Evolutionary conservation across 495 filamentous ascomycete genomes (phyloP), one percentile per base, ranked within the genome.

Genomic region (Peziza echinospora): DNA sequence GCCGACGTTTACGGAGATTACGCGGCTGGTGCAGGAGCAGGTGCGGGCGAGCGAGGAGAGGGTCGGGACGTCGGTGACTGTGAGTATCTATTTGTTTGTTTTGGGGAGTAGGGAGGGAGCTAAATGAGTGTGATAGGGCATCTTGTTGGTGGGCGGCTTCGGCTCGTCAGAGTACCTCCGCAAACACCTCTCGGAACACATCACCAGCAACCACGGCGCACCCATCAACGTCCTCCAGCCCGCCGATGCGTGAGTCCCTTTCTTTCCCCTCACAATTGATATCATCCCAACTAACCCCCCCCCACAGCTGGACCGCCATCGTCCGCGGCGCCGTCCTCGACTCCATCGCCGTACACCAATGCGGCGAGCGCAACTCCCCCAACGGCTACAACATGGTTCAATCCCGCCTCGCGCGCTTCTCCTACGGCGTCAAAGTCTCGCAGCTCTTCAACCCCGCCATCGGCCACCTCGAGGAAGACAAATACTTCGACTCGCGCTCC

Each of bases 61-160:
- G 47, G 72, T 72, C 19, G 76, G 16, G 16, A 9, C 73, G 19
- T 61, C 71, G 39, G 78, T 82, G 5, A 76, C 71, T 26, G 67
- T 40, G 67, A 64, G 43, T n/a, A n/a, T n/a, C n/a, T n/a, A n/a
- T n/a, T n/a, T n/a, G n/a, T n/a, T n/a, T n/a, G n/a, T n/a, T n/a
- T n/a, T n/a, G n/a, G n/a, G n/a, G n/a, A n/a, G n/a, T n/a, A n/a
- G n/a, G n/a, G n/a, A n/a, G n/a, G n/a, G n/a, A n/a, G n/a, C n/a
- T n/a, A n/a, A 42, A 39, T 5, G 44, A 80, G 3, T 77, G 71
- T 26, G 70, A 1, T 37, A 37, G 30, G 19, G 74, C 19, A 71
- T 81, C 47, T 69, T 78, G 44, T 63, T 81, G n/a, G 76, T 80
- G 5, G 77, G 76, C 24, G 75, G 74, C 5, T 79, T 80, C 56